phyloP scores from a whole-genome alignment of 2,329 filamentous ascomycete species.

The Ascochyta clinopodiicola region DNA sequence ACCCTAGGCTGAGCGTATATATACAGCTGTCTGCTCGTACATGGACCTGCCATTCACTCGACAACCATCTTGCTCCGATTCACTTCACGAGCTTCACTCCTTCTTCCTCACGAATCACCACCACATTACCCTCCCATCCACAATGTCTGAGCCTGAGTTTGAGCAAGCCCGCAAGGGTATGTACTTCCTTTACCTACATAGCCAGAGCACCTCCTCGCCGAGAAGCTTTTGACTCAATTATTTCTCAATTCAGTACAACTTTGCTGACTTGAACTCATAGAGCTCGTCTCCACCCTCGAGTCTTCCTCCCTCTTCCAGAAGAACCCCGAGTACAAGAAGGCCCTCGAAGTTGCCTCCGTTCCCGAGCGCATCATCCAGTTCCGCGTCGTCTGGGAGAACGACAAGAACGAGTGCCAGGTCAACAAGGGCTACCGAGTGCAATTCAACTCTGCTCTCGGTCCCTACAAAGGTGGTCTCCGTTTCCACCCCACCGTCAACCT shows the following conservation, averaged over 20 bases:
- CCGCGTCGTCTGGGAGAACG: conserved; percentile 95
- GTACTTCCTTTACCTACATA: conserved; percentile 29
- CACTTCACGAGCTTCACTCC: conserved; percentile 18
- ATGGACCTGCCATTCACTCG: conserved; percentile 12
- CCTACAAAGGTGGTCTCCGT: conserved; percentile 96
- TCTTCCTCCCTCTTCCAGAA: conserved; percentile 91
- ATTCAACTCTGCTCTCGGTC: conserved; percentile 96
- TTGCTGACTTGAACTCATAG: conserved; percentile 54
- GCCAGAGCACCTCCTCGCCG: not conserved
- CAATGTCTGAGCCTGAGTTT: conserved; percentile 96
- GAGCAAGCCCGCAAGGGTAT: conserved; percentile 96
- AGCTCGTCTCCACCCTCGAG: conserved; percentile 94
- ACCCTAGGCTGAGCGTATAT: conserved; percentile 30
- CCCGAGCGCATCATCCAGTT: conserved; percentile 98
- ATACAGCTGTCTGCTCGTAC: conserved; percentile 30
- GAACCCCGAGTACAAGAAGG: conserved; percentile 92
- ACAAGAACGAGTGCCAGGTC: conserved; percentile 85
- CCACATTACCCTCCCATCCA: conserved; percentile 22
- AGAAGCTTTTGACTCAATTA: not conserved
- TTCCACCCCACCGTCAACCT: conserved; percentile 90
- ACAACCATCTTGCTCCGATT: conserved; percentile 16
- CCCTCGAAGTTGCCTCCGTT: conserved; percentile 84
- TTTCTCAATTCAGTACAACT: not conserved
- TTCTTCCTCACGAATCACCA: conserved; percentile 12
- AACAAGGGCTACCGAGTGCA: conserved; percentile 97